phyloP scores from a whole-genome alignment of 441 rosid species.

The Caryocar brasiliense region DNA sequence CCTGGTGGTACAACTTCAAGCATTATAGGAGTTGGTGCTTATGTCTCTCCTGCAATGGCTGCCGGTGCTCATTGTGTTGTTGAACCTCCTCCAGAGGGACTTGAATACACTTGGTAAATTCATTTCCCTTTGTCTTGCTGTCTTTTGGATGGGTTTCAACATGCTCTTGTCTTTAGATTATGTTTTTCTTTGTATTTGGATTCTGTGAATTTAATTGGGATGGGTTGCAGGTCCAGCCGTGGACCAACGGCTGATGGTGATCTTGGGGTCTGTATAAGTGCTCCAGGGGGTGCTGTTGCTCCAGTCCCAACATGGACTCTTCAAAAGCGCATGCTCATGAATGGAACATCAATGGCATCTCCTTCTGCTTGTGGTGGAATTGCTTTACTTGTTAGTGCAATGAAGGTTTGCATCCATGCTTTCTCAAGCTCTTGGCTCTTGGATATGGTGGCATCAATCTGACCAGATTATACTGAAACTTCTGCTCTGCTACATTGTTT shows the following conservation, averaged over 20 bases:
- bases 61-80: conserved; percentile 88
- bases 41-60: conserved; percentile 98
- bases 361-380: conserved; percentile 99
- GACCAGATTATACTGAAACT: conserved; percentile 12
- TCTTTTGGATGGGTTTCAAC: neutral
- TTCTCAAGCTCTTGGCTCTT: conserved; percentile 9
- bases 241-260: conserved; percentile 98
- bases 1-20: conserved; percentile 97
- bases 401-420: conserved; percentile 58
- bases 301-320: conserved; percentile 99
- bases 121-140: conserved; percentile 10
- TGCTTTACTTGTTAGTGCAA: conserved; percentile 83
- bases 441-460: conserved; percentile 4
- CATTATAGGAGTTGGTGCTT: conserved; percentile 95
- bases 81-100: conserved; percentile 91
- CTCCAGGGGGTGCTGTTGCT: conserved; percentile 99
- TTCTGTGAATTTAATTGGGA: conserved; percentile 10
- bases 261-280: conserved; percentile 92
- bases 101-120: conserved; percentile 84
- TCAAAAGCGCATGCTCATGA: conserved; percentile 96
- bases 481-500: conserved; percentile 17
- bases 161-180: neutral
- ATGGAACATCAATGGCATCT: conserved; percentile 99
- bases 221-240: conserved; percentile 84
- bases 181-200: conserved; percentile 7